Evolutionary conservation across 2,329 filamentous ascomycete species (phyloP).

Genomic region (Aspergillus felis): DNA sequence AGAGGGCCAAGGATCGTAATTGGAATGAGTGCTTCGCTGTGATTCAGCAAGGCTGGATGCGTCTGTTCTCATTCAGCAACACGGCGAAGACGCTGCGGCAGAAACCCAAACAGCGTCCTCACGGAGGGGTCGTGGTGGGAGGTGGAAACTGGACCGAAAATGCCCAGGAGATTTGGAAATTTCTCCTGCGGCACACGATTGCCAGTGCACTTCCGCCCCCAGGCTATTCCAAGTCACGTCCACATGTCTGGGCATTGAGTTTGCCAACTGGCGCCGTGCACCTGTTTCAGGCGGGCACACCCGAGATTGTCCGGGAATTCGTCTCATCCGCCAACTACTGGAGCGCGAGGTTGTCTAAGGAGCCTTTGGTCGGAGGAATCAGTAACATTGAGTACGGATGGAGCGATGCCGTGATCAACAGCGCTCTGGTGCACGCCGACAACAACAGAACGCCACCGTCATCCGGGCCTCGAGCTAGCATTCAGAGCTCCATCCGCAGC

Average conservation of each 20-base stretch:
- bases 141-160: constrained; percentile 99
- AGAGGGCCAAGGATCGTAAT: constrained; percentile 87
- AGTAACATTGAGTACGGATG: constrained; percentile 98
- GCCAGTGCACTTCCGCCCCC: constrained; percentile 85
- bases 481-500: constrained; percentile 60
- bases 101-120: constrained; percentile 55
- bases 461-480: constrained; percentile 47
- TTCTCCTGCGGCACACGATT: constrained; percentile 84
- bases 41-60: constrained; percentile 89
- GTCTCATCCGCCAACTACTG: constrained; percentile 95
- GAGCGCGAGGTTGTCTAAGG: constrained; percentile 90
- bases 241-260: constrained; percentile 91
- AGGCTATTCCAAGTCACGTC: constrained; percentile 84
- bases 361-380: constrained; percentile 86
- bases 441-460: constrained; percentile 29
- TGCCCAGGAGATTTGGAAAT: constrained; percentile 81
- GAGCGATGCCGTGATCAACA: constrained; percentile 78
- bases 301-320: constrained; percentile 92
- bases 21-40: constrained; percentile 97
- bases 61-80: constrained; percentile 87
- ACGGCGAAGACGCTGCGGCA: constrained; percentile 65
- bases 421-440: constrained; percentile 63
- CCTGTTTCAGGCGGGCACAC: constrained; percentile 95
- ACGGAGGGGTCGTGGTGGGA: constrained; percentile 69
- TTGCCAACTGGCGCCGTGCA: constrained; percentile 91